Percentiles rank a stretch among this genome's conserved stretches.
Evolutionary conservation across 257 asterid species (phyloP).

Genomic region (Gentiana macrophylla): DNA sequence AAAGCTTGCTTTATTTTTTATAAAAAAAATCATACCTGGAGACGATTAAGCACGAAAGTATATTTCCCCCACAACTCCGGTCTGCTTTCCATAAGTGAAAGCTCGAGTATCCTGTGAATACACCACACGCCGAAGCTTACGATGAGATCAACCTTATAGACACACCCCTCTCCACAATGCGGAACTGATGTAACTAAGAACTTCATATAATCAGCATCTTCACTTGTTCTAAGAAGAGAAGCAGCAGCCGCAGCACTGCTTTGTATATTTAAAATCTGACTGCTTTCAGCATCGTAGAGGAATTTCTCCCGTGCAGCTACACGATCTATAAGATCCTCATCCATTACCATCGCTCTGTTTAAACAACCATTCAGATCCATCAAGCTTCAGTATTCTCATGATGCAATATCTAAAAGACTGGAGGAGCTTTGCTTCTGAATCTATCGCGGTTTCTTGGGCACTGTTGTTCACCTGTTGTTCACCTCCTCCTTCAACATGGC

Average conservation of each 20-base stretch:
- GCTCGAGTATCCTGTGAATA: slow-evolving; percentile 88
- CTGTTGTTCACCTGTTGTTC: slow-evolving; percentile 14
- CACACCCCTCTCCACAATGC: slow-evolving; percentile 95
- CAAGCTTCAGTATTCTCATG: slow-evolving; percentile 69
- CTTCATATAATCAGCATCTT: slow-evolving; percentile 52
- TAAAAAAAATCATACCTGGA: slow-evolving; percentile 47
- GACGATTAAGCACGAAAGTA: slow-evolving; percentile 86
- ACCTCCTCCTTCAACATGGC: slow-evolving; percentile 18
- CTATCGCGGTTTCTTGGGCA: slow-evolving; percentile 37
- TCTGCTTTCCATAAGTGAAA: slow-evolving; percentile 90
- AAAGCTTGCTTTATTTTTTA: too few species aligned
- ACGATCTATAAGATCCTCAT: slow-evolving; percentile 88
- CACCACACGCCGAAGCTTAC: slow-evolving; percentile 98
- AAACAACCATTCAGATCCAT: slow-evolving; percentile 87
- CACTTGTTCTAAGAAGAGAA: slow-evolving; percentile 18
- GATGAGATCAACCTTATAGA: slow-evolving; percentile 65
- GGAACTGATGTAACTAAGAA: slow-evolving; percentile 53
- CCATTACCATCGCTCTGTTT: slow-evolving; percentile 86
- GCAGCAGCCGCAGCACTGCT: slow-evolving; percentile 30
- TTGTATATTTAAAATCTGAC: slow-evolving; percentile 17
- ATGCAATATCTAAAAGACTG: slow-evolving; percentile 81
- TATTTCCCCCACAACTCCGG: slow-evolving; percentile 99
- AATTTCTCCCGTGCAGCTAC: slow-evolving; percentile 83
- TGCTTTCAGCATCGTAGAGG: slow-evolving; percentile 56
- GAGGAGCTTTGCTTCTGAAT: slow-evolving; percentile 69